Conservation (phyloP, 441 rosid species). For the Lagerstroemia fauriei region DNA sequence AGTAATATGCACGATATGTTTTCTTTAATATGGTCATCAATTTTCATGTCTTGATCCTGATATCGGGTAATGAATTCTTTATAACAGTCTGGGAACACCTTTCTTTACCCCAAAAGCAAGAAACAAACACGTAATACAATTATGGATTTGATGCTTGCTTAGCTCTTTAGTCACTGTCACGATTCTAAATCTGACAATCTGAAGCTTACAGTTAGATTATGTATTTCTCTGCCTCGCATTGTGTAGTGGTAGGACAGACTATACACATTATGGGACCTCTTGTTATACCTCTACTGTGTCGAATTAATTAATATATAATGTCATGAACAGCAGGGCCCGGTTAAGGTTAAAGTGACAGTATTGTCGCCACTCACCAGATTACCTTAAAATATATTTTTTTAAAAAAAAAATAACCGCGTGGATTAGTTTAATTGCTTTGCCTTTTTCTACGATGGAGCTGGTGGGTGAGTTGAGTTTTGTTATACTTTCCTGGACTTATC, state of each 20-base stretch:
- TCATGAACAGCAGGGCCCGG: background rate
- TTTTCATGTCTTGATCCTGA: background rate
- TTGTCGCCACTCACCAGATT: background rate
- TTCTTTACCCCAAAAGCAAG: background rate
- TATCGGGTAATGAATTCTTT: background rate
- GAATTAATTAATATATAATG: too few relatives aligned
- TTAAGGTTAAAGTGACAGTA: background rate
- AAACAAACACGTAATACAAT: background rate
- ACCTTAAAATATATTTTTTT: too few relatives aligned
- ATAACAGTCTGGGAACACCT: background rate
- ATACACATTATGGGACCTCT: too few relatives aligned
- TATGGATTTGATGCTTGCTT: background rate
- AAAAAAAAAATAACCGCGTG: background rate
- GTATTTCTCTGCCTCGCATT: background rate
- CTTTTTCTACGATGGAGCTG: too few relatives aligned
- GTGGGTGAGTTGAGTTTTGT: conserved; percentile 39
- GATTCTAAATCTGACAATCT: background rate
- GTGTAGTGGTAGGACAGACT: background rate
- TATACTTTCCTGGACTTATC: conserved; percentile 14
- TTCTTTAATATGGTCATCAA: background rate
- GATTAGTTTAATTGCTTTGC: background rate
- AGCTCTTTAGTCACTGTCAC: background rate
- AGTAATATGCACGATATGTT: too few relatives aligned
- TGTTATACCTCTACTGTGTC: too few relatives aligned
- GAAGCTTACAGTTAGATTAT: background rate